These are phyloP conservation scores for Exutisphaerella laricina DNA, from an alignment of 2,329 filamentous ascomycete genomes.

Conservation along the genomic window DNA sequence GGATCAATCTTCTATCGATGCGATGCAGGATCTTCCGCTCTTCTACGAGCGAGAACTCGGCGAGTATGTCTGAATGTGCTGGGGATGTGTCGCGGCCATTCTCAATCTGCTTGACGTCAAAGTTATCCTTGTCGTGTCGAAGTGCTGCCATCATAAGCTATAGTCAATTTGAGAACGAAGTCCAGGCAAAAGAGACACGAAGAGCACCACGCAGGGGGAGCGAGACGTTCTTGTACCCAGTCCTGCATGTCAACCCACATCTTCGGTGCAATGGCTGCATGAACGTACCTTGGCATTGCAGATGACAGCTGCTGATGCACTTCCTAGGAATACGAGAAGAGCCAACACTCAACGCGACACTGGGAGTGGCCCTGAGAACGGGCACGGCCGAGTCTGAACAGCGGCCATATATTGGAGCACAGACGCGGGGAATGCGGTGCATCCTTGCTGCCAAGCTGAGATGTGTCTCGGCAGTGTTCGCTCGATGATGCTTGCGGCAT, in stretches of 20 bases:
- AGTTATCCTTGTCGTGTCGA: conserved; percentile 6
- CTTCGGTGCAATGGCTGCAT: conserved; percentile 1
- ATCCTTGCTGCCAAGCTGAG: conserved; percentile 3
- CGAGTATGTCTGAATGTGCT: conserved; percentile 7
- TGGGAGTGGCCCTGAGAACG: neutral
- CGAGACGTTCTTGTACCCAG: neutral
- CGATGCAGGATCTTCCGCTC: conserved; percentile 54
- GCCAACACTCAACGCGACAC: neutral
- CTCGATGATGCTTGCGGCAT: too few species aligned
- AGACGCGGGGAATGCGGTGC: conserved; percentile 6
- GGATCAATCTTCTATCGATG: conserved; percentile 53
- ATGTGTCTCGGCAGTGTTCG: too few species aligned
- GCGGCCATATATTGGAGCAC: conserved; percentile 3
- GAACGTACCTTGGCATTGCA: conserved; percentile 3
- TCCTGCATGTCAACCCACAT: neutral
- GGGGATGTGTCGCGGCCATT: conserved; percentile 4
- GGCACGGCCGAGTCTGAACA: neutral
- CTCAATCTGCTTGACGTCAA: conserved; percentile 11
- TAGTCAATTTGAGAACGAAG: neutral
- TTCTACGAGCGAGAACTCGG: conserved; percentile 21
- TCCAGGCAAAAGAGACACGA: neutral
- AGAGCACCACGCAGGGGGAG: neutral
- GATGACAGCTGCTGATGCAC: neutral
- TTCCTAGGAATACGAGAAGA: neutral
- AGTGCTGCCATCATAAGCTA: conserved; percentile 1